Evolutionary conservation across 2,329 filamentous ascomycete species (phyloP).

Genomic region (Ophiostoma novo-ulmi): DNA sequence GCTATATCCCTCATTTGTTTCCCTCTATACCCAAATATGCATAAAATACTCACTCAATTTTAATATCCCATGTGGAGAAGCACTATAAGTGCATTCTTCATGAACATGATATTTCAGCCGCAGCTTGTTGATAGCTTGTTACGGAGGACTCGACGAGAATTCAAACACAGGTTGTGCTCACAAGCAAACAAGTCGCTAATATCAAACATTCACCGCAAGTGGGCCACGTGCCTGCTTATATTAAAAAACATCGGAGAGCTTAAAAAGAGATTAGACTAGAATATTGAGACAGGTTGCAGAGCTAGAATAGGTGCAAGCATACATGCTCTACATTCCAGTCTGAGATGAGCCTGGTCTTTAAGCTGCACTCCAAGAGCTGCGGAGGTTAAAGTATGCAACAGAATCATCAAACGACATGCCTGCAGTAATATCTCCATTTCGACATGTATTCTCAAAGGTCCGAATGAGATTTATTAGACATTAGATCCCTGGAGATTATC

Average conservation of each 20-base stretch:
- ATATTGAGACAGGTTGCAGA: background rate
- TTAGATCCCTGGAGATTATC: background rate
- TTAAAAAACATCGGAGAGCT: background rate
- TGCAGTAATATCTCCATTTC: background rate
- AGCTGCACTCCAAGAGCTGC: background rate
- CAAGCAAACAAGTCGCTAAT: background rate
- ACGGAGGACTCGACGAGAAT: background rate
- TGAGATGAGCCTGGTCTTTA: background rate
- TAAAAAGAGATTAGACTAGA: background rate
- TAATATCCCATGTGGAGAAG: conserved; percentile 11
- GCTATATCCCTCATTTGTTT: background rate
- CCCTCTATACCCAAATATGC: background rate
- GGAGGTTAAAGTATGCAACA: background rate
- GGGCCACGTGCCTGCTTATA: conserved; percentile 6
- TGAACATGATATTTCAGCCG: background rate
- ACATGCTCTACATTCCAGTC: conserved; percentile 6
- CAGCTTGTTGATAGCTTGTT: background rate
- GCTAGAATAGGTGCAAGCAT: background rate
- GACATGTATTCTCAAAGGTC: background rate
- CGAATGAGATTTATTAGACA: background rate
- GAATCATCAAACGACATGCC: background rate
- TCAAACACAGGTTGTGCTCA: background rate
- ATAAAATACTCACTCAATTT: background rate
- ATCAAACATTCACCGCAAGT: conserved; percentile 3
- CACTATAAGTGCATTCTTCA: background rate